Conservation (phyloP, 2,329 filamentous ascomycete species). For the Aspergillus ustus region DNA sequence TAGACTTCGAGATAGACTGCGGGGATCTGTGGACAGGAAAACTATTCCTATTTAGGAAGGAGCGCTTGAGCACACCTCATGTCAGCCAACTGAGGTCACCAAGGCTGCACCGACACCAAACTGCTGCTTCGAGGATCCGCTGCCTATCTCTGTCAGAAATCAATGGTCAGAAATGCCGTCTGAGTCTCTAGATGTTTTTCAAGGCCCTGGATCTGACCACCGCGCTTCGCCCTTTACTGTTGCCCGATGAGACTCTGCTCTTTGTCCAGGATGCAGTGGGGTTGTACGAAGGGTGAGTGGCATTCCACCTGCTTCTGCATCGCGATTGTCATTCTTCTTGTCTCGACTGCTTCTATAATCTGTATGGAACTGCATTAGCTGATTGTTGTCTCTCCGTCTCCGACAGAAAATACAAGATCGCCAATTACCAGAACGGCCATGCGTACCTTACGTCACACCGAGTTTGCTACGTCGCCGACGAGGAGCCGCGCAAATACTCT, state of each 20-base stretch:
- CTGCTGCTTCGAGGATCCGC: not conserved
- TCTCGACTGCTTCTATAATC: not conserved
- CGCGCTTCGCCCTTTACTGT: slow-evolving; percentile 87
- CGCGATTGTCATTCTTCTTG: not conserved
- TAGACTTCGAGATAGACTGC: not conserved
- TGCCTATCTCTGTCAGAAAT: slow-evolving; percentile 17
- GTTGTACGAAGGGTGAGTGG: slow-evolving; percentile 88
- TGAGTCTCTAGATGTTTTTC: slow-evolving; percentile 84
- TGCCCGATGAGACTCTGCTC: slow-evolving; percentile 90
- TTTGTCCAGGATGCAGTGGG: slow-evolving; percentile 98
- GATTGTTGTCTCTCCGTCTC: slow-evolving; percentile 21
- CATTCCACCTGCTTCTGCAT: slow-evolving; percentile 9
- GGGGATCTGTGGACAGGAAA: not conserved
- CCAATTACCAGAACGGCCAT: slow-evolving; percentile 91
- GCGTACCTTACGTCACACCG: slow-evolving; percentile 96
- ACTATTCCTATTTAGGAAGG: slow-evolving; percentile 13
- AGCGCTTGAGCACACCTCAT: not conserved
- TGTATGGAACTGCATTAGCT: slow-evolving; percentile 3
- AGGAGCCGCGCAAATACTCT: slow-evolving; percentile 82
- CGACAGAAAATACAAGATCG: slow-evolving; percentile 87
- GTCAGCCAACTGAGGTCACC: slow-evolving; percentile 13
- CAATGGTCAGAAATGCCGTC: slow-evolving; percentile 27
- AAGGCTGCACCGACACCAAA: not conserved
- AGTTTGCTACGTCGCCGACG: slow-evolving; percentile 90
- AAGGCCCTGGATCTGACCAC: slow-evolving; percentile 95